Evolutionary conservation across 2,329 filamentous ascomycete genomes (phyloP).

Genomic region (Monosporascus ibericus): DNA sequence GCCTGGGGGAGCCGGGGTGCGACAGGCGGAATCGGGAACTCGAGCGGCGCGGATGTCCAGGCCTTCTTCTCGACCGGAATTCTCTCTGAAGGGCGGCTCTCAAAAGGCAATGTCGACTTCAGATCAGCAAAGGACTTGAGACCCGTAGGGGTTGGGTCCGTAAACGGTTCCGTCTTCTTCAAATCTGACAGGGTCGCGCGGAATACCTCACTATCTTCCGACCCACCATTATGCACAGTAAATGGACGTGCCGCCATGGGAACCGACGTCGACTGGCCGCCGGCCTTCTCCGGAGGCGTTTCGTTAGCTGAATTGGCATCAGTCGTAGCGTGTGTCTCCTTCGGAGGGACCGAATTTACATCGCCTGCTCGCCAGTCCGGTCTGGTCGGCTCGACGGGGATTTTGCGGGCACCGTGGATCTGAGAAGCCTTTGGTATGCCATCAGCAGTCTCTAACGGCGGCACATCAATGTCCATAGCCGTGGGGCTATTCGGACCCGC

Average conservation of each 20-base stretch:
- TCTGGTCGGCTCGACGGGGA: conserved; percentile 52
- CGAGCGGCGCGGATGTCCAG: conserved; percentile 27
- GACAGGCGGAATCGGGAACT: conserved; percentile 42
- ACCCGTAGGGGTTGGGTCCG: conserved; percentile 36
- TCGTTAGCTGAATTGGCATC: conserved; percentile 19
- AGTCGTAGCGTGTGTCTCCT: conserved; percentile 10
- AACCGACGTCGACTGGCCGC: conserved; percentile 8
- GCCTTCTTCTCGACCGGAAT: conserved; percentile 30
- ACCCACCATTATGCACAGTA: conserved; percentile 37
- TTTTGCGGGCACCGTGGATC: conserved; percentile 39
- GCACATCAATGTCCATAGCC: conserved; percentile 61
- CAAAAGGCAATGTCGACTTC: conserved; percentile 50
- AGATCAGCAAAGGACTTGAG: conserved; percentile 51
- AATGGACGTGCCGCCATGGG: conserved; percentile 13
- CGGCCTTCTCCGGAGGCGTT: conserved; percentile 12
- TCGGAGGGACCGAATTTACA: conserved; percentile 23
- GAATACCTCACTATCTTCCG: conserved; percentile 52
- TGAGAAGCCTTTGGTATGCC: conserved; percentile 17
- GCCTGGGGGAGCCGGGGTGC: conserved; percentile 42
- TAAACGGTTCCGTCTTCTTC: conserved; percentile 50
- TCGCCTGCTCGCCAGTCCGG: conserved; percentile 54
- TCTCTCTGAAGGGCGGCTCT: conserved; percentile 41
- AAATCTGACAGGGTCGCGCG: conserved; percentile 48
- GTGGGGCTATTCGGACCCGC: conserved; percentile 40
- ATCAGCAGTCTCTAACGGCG: conserved; percentile 27